Percentiles rank a stretch among this genome's conserved stretches.
Conservation (phyloP, 352 stramenopile genomes). For the Thalassiosira sp. region DNA sequence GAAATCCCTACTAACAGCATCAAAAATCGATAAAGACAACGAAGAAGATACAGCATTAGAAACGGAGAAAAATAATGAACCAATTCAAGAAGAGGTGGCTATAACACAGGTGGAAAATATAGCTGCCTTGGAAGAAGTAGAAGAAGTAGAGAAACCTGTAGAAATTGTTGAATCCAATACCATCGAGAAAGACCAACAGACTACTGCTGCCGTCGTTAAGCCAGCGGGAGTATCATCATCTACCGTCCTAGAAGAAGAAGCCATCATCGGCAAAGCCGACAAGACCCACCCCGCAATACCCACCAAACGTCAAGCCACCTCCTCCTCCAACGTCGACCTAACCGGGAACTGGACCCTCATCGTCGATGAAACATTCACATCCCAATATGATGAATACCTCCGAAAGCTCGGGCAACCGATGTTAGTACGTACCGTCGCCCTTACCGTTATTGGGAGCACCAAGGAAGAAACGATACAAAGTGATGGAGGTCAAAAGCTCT, state of each 20-base stretch:
- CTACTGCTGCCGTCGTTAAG: not conserved
- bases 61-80: slow-evolving; percentile 6
- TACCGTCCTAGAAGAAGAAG: not conserved
- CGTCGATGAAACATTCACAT: slow-evolving; percentile 75
- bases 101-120: slow-evolving; percentile 43
- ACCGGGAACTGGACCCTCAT: slow-evolving; percentile 76
- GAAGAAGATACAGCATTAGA: not conserved
- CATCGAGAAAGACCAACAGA: not conserved
- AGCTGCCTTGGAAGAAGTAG: slow-evolving; percentile 14
- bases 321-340: slow-evolving; percentile 61
- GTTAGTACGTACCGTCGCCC: slow-evolving; percentile 66
- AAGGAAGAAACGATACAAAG: slow-evolving; percentile 72
- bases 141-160: not conserved
- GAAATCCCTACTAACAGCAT: slow-evolving; percentile 27
- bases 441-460: slow-evolving; percentile 69
- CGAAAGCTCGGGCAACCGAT: slow-evolving; percentile 69
- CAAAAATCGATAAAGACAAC: slow-evolving; percentile 8
- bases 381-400: slow-evolving; percentile 79
- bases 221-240: slow-evolving; percentile 2
- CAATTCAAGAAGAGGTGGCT: slow-evolving; percentile 30
- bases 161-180: too few relatives aligned
- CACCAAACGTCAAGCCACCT: slow-evolving; percentile 27
- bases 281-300: not conserved
- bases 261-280: not conserved
- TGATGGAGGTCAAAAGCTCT: slow-evolving; percentile 56